Evolutionary conservation across 768 basidiomycete species (phyloP).

Genomic region (Pseudohyphozyma bogoriensis): DNA sequence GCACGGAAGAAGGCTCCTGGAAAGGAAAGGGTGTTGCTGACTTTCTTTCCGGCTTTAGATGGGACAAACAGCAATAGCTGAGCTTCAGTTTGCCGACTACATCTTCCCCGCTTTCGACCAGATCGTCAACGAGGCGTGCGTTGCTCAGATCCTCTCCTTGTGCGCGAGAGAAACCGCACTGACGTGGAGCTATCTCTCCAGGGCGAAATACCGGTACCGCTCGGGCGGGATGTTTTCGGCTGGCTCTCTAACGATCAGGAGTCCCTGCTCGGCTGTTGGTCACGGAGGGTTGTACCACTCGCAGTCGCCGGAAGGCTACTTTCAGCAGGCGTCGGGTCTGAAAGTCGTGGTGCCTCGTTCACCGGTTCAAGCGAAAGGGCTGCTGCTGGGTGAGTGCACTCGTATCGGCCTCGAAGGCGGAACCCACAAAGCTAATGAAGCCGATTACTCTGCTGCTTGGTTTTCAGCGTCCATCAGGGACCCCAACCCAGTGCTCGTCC

Average conservation of each 20-base stretch:
- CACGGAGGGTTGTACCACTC: constrained; percentile 92
- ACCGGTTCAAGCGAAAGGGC: constrained; percentile 89
- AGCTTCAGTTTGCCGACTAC: constrained; percentile 51
- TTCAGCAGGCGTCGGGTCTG: constrained; percentile 77
- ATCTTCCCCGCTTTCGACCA: constrained; percentile 84
- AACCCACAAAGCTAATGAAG: too few relatives aligned
- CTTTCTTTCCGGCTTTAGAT: too few relatives aligned
- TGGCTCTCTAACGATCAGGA: constrained; percentile 40
- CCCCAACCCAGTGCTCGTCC: constrained; percentile 85
- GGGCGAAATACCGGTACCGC: constrained; percentile 78
- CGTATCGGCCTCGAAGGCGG: too few relatives aligned
- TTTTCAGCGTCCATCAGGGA: constrained; percentile 63
- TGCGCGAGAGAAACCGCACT: too few relatives aligned
- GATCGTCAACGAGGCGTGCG: constrained; percentile 77
- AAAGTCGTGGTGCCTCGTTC: constrained; percentile 92
- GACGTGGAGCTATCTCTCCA: too few relatives aligned
- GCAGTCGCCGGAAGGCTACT: constrained; percentile 89
- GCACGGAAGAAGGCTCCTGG: too few relatives aligned
- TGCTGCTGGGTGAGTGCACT: constrained; percentile 47
- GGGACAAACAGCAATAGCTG: constrained; percentile 89
- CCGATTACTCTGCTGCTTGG: not conserved
- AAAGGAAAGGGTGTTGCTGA: too few relatives aligned
- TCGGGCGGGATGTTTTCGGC: constrained; percentile 73
- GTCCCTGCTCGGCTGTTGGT: constrained; percentile 71
- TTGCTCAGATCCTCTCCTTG: not conserved